Evolutionary conservation across 441 rosid species (phyloP).

Genomic region (Populus tomentosa): DNA sequence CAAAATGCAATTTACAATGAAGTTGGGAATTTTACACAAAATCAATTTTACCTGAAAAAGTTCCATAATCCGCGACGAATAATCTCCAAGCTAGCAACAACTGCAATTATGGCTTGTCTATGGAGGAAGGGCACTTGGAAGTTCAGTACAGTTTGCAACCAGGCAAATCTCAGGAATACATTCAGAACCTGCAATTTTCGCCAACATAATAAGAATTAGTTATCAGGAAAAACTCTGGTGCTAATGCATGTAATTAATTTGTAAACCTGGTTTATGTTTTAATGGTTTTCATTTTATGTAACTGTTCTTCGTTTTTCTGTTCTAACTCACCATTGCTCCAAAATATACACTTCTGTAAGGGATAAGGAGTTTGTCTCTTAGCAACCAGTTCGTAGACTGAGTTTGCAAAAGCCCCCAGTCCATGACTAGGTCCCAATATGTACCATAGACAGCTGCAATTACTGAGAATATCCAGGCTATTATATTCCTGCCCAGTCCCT

Average conservation of each 20-base stretch:
- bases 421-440: background rate
- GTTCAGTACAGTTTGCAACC: slow-evolving; percentile 54
- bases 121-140: slow-evolving; percentile 33
- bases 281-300: background rate
- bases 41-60: slow-evolving; percentile 43
- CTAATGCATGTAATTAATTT: background rate
- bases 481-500: background rate
- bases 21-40: background rate
- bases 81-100: slow-evolving; percentile 53
- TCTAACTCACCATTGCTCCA: background rate
- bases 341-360: background rate
- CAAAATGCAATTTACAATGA: background rate
- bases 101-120: slow-evolving; percentile 22
- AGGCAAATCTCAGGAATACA: slow-evolving; percentile 50
- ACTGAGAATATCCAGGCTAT: background rate
- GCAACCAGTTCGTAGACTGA: background rate
- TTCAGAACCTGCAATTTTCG: slow-evolving; percentile 37
- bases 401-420: slow-evolving; percentile 1
- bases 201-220: background rate
- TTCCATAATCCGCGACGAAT: slow-evolving; percentile 61
- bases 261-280: background rate
- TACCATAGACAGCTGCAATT: background rate
- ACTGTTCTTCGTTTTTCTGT: background rate
- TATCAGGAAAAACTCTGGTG: background rate
- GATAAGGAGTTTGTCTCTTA: slow-evolving; percentile 6